Percentiles rank a stretch among this genome's conserved stretches.
Conservation (phyloP, 352 stramenopile species). For the Plasmopara muralis region DNA sequence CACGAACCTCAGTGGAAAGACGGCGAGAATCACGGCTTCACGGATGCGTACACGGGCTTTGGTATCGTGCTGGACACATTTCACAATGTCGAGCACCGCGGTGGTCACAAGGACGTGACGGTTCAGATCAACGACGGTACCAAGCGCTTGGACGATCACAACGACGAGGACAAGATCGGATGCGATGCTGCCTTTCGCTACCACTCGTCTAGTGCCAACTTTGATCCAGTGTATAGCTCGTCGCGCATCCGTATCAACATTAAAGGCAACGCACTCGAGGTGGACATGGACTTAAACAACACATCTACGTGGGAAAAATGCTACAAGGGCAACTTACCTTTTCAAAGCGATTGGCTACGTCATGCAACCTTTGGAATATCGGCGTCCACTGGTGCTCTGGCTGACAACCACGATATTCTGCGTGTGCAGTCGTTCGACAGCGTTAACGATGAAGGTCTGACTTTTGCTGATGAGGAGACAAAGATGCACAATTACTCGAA, state of each 20-base stretch:
- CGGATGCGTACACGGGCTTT: slow-evolving; percentile 60
- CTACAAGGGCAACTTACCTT: slow-evolving; percentile 60
- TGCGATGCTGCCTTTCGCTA: slow-evolving; percentile 76
- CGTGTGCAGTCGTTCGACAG: slow-evolving; percentile 60
- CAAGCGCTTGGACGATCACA: slow-evolving; percentile 59
- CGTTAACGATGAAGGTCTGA: slow-evolving; percentile 45
- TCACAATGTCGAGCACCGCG: slow-evolving; percentile 68
- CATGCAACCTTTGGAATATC: slow-evolving; percentile 61
- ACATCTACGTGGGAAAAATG: slow-evolving; percentile 51
- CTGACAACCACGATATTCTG: slow-evolving; percentile 81
- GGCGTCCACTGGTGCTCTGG: slow-evolving; percentile 65
- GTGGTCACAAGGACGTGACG: slow-evolving; percentile 76
- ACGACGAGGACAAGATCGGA: slow-evolving; percentile 65
- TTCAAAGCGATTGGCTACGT: slow-evolving; percentile 59
- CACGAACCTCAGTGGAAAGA: slow-evolving; percentile 42
- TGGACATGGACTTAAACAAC: slow-evolving; percentile 60
- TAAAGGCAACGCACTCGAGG: slow-evolving; percentile 41
- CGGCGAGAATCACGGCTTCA: slow-evolving; percentile 73
- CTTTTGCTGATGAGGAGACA: slow-evolving; percentile 54
- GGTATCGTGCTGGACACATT: slow-evolving; percentile 78
- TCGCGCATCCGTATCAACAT: slow-evolving; percentile 60
- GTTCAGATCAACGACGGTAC: slow-evolving; percentile 72
- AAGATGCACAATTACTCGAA: slow-evolving; percentile 84
- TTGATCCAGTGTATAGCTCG: slow-evolving; percentile 66
- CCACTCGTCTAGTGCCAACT: slow-evolving; percentile 58